Conservation (phyloP, 1,139 yeast genomes). For the Diutina scorzettiae region DNA sequence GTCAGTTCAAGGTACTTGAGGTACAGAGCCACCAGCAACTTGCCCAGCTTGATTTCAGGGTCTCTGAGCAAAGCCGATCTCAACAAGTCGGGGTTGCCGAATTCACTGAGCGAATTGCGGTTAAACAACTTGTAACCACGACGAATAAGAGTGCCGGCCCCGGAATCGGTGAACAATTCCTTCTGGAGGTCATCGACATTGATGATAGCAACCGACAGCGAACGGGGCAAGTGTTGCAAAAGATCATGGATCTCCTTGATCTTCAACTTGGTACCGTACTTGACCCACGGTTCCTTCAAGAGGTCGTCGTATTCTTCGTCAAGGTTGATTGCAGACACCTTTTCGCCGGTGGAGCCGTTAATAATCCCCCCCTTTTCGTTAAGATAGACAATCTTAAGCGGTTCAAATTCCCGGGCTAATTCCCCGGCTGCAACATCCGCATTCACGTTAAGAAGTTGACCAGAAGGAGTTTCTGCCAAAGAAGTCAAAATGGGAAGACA, state of each 20-base stretch:
- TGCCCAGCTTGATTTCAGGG: conserved; percentile 59
- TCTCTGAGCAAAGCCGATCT: conserved; percentile 71
- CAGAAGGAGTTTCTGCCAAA: conserved; percentile 89
- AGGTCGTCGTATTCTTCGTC: conserved; percentile 92
- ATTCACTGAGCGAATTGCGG: conserved; percentile 57
- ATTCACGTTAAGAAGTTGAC: conserved; percentile 91
- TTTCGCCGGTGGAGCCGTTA: conserved; percentile 86
- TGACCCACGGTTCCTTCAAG: conserved; percentile 94
- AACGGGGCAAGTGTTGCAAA: conserved; percentile 86
- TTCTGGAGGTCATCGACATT: conserved; percentile 91
- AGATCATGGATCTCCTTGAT: conserved; percentile 93
- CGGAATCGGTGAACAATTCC: conserved; percentile 95
- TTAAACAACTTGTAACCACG: conserved; percentile 86
- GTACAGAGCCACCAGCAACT: conserved; percentile 71
- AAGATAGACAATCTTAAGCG: conserved; percentile 87
- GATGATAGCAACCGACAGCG: conserved; percentile 95
- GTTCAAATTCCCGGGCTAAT: conserved; percentile 92
- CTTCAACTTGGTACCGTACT: conserved; percentile 94
- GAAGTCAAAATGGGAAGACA: conserved; percentile 94
- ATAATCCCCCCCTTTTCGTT: conserved; percentile 97
- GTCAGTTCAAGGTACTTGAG: conserved; percentile 55
- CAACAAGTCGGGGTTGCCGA: conserved; percentile 64
- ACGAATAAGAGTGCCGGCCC: conserved; percentile 97
- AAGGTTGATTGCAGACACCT: conserved; percentile 77
- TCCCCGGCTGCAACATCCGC: conserved; percentile 99